A percentile compares a stretch with the other conserved stretches of the same genome.
These are phyloP conservation scores for Rhodomyrtus tomentosa DNA, from an alignment of 345 rosid species.

Conservation along the genomic window DNA sequence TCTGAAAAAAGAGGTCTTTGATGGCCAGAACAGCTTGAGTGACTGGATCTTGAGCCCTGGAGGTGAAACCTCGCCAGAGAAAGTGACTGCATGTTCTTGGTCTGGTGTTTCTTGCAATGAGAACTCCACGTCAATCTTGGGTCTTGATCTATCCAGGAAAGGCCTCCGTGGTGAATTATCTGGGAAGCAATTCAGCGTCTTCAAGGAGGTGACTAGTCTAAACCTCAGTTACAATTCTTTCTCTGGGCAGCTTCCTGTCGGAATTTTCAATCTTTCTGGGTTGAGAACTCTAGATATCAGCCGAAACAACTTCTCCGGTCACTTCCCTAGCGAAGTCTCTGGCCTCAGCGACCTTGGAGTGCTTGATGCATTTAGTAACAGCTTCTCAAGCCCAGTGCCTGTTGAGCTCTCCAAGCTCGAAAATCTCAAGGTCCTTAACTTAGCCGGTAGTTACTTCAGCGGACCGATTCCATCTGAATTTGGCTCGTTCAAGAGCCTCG, in stretches of 20 bases:
- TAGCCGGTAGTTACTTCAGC: slow-evolving; percentile 88
- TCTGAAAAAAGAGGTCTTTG: slow-evolving; percentile 60
- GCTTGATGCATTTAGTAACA: slow-evolving; percentile 80
- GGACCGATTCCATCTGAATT: slow-evolving; percentile 70
- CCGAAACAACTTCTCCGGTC: slow-evolving; percentile 74
- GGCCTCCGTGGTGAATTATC: slow-evolving; percentile 51
- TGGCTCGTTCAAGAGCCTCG: slow-evolving; percentile 59
- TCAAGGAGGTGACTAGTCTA: slow-evolving; percentile 62
- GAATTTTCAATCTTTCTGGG: slow-evolving; percentile 38
- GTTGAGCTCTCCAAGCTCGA: slow-evolving; percentile 40
- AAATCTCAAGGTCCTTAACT: slow-evolving; percentile 53
- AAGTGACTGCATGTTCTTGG: slow-evolving; percentile 62
- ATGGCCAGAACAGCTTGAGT: slow-evolving; percentile 25
- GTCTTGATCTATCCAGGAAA: slow-evolving; percentile 52
- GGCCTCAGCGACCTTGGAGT: slow-evolving; percentile 32
- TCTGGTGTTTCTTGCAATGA: slow-evolving; percentile 63
- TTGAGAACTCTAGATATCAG: slow-evolving; percentile 68
- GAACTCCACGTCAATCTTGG: slow-evolving; percentile 41
- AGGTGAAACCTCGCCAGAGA: slow-evolving; percentile 10
- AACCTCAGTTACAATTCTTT: slow-evolving; percentile 76
- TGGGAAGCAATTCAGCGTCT: slow-evolving; percentile 35
- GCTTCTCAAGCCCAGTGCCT: slow-evolving; percentile 78
- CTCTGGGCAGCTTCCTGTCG: slow-evolving; percentile 53
- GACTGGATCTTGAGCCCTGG: slow-evolving; percentile 57
- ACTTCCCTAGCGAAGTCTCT: slow-evolving; percentile 42